Percentiles rank a stretch among this genome's conserved stretches.
Evolutionary conservation across 208 protist species (phyloP).

Genomic region (Vickermania ingenoplastis): DNA sequence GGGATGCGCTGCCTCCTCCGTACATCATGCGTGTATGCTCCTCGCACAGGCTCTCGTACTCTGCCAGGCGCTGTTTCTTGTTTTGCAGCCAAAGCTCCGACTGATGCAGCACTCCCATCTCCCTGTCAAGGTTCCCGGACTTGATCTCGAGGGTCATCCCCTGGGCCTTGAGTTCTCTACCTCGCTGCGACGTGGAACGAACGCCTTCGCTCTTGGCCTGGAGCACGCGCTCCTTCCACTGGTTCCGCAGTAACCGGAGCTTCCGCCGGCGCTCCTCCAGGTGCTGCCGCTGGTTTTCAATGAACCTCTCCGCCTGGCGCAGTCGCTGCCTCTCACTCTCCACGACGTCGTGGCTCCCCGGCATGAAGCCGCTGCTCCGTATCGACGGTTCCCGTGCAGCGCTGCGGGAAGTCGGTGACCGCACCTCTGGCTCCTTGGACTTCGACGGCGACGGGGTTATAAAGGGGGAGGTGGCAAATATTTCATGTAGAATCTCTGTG

Average conservation of each 20-base stretch:
- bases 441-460: slow-evolving; percentile 27
- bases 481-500: slow-evolving; percentile 50
- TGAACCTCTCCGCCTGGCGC: slow-evolving; percentile 30
- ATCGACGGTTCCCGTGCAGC: neutral
- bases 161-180: slow-evolving; percentile 52
- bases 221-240: slow-evolving; percentile 78
- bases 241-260: slow-evolving; percentile 38
- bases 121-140: slow-evolving; percentile 39
- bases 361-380: slow-evolving; percentile 15
- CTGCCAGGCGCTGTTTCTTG: slow-evolving; percentile 58
- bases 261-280: slow-evolving; percentile 55
- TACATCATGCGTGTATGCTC: too few relatives aligned
- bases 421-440: too few relatives aligned
- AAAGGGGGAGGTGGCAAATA: slow-evolving; percentile 55
- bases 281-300: slow-evolving; percentile 37
- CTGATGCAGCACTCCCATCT: slow-evolving; percentile 57
- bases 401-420: too few relatives aligned
- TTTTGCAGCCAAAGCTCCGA: slow-evolving; percentile 63
- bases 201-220: slow-evolving; percentile 62
- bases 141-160: slow-evolving; percentile 57
- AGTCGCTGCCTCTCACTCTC: slow-evolving; percentile 43
- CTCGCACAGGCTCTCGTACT: slow-evolving; percentile 54
- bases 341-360: slow-evolving; percentile 42
- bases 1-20: slow-evolving; percentile 5
- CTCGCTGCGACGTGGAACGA: slow-evolving; percentile 54